Percentiles rank a stretch among this genome's conserved stretches.
These are phyloP conservation scores for Hirsutella minnesotensis DNA, from an alignment of 2,329 filamentous ascomycete genomes.

Conservation along the genomic window DNA sequence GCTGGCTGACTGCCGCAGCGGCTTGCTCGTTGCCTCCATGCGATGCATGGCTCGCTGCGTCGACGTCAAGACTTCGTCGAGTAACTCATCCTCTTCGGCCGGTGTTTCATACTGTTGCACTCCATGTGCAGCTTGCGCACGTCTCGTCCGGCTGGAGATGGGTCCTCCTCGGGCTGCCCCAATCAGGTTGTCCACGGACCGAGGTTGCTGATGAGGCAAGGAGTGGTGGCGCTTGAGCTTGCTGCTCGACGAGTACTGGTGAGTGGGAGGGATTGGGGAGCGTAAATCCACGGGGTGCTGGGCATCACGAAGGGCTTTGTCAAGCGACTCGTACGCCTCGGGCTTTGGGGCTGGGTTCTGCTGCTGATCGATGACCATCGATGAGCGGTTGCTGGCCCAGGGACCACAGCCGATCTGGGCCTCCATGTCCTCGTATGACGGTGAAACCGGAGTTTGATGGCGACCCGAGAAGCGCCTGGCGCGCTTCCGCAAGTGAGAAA, in stretches of 20 bases:
- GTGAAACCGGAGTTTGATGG: slow-evolving; percentile 70
- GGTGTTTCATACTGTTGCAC: slow-evolving; percentile 85
- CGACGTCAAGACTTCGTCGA: slow-evolving; percentile 77
- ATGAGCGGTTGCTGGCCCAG: slow-evolving; percentile 78
- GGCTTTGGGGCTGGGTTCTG: slow-evolving; percentile 37
- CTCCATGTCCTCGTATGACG: slow-evolving; percentile 76
- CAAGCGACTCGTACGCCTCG: slow-evolving; percentile 47
- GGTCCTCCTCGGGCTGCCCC: slow-evolving; percentile 47
- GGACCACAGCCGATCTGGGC: slow-evolving; percentile 85
- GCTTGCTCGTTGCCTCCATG: slow-evolving; percentile 41
- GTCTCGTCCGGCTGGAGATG: slow-evolving; percentile 67
- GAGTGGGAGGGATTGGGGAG: slow-evolving; percentile 38
- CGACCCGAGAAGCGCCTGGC: slow-evolving; percentile 86
- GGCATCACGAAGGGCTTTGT: slow-evolving; percentile 43
- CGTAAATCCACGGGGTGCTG: slow-evolving; percentile 37
- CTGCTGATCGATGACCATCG: slow-evolving; percentile 60
- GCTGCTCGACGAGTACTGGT: slow-evolving; percentile 34
- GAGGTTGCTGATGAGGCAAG: slow-evolving; percentile 48
- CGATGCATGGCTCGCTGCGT: slow-evolving; percentile 64
- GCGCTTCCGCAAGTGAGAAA: slow-evolving; percentile 90
- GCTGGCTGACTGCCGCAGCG: slow-evolving; percentile 50
- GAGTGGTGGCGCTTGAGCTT: slow-evolving; percentile 55
- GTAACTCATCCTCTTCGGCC: slow-evolving; percentile 89
- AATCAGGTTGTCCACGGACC: slow-evolving; percentile 52
- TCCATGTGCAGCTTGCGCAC: slow-evolving; percentile 61